Conservation (phyloP, 495 filamentous ascomycete species). For the Hypoxylon subgilvum region DNA sequence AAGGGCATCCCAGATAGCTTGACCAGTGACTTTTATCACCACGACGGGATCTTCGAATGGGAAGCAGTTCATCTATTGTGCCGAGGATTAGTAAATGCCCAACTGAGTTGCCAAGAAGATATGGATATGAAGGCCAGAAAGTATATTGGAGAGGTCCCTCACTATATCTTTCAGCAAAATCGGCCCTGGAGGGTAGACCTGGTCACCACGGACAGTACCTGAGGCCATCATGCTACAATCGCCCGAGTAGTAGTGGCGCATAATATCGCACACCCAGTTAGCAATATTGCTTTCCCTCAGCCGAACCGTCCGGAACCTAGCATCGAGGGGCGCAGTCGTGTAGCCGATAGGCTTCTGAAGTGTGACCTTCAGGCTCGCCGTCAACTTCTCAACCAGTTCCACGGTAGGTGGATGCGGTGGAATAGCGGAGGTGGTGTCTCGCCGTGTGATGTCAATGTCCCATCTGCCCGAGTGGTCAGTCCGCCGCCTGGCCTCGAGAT, state of each 20-base stretch:
- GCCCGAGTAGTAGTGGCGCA: slow-evolving; percentile 78
- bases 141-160: not conserved
- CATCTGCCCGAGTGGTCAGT: slow-evolving; percentile 57
- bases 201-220: slow-evolving; percentile 88
- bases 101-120: slow-evolving; percentile 21
- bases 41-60: slow-evolving; percentile 92
- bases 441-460: slow-evolving; percentile 77
- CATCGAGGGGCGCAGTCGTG: slow-evolving; percentile 79
- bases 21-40: slow-evolving; percentile 70
- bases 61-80: slow-evolving; percentile 69
- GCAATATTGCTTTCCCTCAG: slow-evolving; percentile 79
- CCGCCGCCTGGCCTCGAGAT: slow-evolving; percentile 73
- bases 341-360: slow-evolving; percentile 84
- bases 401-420: slow-evolving; percentile 63
- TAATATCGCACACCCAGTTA: slow-evolving; percentile 90
- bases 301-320: slow-evolving; percentile 82
- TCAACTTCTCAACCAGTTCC: slow-evolving; percentile 68
- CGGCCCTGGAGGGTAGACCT: slow-evolving; percentile 82
- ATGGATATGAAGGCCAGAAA: not conserved
- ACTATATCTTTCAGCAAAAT: slow-evolving; percentile 76
- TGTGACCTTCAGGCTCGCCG: slow-evolving; percentile 71
- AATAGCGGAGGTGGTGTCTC: slow-evolving; percentile 72
- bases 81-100: slow-evolving; percentile 23
- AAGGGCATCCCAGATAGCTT: slow-evolving; percentile 72
- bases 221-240: slow-evolving; percentile 86